Base-by-base conservation (phyloP, 768 basidiomycete genomes). In the Cyclocybe cylindracea region DNA sequence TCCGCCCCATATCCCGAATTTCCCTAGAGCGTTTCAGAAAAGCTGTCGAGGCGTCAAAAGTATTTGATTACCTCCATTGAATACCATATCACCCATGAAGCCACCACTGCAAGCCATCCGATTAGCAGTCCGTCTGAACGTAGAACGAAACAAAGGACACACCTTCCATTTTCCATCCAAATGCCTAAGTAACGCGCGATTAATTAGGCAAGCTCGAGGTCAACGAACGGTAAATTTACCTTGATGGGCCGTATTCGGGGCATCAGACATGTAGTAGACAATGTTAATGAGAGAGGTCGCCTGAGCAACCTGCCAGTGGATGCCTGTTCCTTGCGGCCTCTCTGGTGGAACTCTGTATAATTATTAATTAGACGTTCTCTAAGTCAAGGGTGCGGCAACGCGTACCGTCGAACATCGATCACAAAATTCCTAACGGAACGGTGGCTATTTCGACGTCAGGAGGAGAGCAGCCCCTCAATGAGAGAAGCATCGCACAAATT, bases 221-320 rank as follows among this genome's bases (percentile, higher is more conserved):
- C 9, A 16, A 35, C 3, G 16, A 29, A 31, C n/a, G 9, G 14
- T 6, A 39, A 8, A 29, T 45, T 18, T 48, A 83, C 87, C 88
- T 76, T 86, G 83, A 57, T 91, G 89, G 7, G 77, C 78, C 5
- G 82, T 89, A 48, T 81, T 77, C 24, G 77, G 55, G 7, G 73
- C 82, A 14, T 78, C 78, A 11, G 85, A 88, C 87, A 91, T 86
- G 50, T 86, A 67, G 48, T 91, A 77, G 13, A 81, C 77, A 53
- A 92, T 80, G 64, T 91, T 90, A 54, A 84, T 75, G 44, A 92
- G 67, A 0, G 86, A 87, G 0, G 89, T 91, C 9, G 84, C 77
- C 65, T 92, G 89, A 0, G 90, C 81, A 24, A 91, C 85, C 70
- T 92, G 89, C 89, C 89, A 92, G 61, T 92, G 89, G 33, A 92